These are phyloP conservation scores for Lachancea nothofagi DNA, from an alignment of 805 yeast genomes.

Conservation along the genomic window DNA sequence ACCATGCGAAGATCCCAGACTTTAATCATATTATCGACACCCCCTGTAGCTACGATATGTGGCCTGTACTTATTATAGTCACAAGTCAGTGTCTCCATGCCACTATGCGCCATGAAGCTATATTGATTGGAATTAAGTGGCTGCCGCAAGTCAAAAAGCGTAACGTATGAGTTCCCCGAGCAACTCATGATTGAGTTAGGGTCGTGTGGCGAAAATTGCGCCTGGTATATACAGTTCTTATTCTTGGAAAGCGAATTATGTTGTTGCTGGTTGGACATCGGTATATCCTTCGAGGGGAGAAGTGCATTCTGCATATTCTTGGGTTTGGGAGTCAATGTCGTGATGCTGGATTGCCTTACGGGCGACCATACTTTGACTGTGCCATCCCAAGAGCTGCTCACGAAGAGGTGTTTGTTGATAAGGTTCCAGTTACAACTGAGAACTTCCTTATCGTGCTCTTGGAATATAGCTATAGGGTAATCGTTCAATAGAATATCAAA, in stretches of 20 bases:
- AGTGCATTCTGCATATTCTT: conserved; percentile 26
- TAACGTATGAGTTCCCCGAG: conserved; percentile 68
- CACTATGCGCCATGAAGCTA: conserved; percentile 68
- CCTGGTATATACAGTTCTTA: conserved; percentile 68
- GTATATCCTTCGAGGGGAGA: conserved; percentile 21
- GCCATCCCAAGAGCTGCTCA: conserved; percentile 91
- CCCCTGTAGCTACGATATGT: conserved; percentile 75
- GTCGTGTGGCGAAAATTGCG: conserved; percentile 79
- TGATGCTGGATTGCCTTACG: conserved; percentile 45
- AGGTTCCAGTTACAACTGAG: conserved; percentile 71
- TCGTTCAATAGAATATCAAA: conserved; percentile 66
- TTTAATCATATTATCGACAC: conserved; percentile 81
- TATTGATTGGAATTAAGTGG: conserved; percentile 51
- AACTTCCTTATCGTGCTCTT: conserved; percentile 74
- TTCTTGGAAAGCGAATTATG: conserved; percentile 32
- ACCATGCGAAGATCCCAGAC: conserved; percentile 87
- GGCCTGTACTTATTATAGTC: conserved; percentile 91
- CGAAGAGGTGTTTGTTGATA: conserved; percentile 60
- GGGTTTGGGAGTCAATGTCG: conserved; percentile 43
- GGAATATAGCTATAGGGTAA: conserved; percentile 68
- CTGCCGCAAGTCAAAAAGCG: conserved; percentile 76
- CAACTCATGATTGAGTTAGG: conserved; percentile 60
- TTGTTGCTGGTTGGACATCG: conserved; percentile 36
- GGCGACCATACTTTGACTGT: conserved; percentile 77
- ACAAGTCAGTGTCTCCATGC: conserved; percentile 70